phyloP scores from a whole-genome alignment of 2,329 filamentous ascomycete species.

The Epichloe glyceriae region DNA sequence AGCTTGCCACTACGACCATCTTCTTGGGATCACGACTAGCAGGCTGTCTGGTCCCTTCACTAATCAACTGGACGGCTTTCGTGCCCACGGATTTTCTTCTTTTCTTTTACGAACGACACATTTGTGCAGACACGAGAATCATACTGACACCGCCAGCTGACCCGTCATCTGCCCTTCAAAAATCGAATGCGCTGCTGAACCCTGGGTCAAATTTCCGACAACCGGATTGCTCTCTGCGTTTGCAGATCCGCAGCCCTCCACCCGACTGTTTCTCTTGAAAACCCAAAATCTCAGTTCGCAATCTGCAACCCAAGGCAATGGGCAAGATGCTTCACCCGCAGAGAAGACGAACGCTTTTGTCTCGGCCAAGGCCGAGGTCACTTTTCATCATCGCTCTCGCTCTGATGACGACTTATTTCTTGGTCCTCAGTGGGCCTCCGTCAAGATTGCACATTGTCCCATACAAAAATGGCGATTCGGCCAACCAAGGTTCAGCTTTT shows the following conservation, averaged over 20 bases:
- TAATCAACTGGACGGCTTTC: not conserved
- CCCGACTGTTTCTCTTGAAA: not conserved
- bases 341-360: conserved; percentile 16
- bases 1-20: not conserved
- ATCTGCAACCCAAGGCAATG: conserved; percentile 7
- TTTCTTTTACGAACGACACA: not conserved
- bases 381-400: conserved; percentile 28
- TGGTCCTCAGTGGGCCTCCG: conserved; percentile 25
- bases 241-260: not conserved
- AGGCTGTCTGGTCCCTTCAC: conserved; percentile 1
- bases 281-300: not conserved
- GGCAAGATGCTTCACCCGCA: conserved; percentile 22
- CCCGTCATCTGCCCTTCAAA: not conserved
- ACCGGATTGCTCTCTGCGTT: not conserved
- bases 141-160: not conserved
- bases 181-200: not conserved
- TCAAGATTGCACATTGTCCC: conserved; percentile 23
- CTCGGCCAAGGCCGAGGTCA: conserved; percentile 28
- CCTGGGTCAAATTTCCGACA: not conserved
- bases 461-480: conserved; percentile 8
- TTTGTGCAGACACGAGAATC: not conserved
- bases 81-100: not conserved
- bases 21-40: conserved; percentile 2
- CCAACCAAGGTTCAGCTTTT: conserved; percentile 1
- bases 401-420: conserved; percentile 28